Evolutionary conservation across 73 alveolate genomes (phyloP), one percentile per base, ranked within the genome.

Genomic region (Paraurostyla sp.): DNA sequence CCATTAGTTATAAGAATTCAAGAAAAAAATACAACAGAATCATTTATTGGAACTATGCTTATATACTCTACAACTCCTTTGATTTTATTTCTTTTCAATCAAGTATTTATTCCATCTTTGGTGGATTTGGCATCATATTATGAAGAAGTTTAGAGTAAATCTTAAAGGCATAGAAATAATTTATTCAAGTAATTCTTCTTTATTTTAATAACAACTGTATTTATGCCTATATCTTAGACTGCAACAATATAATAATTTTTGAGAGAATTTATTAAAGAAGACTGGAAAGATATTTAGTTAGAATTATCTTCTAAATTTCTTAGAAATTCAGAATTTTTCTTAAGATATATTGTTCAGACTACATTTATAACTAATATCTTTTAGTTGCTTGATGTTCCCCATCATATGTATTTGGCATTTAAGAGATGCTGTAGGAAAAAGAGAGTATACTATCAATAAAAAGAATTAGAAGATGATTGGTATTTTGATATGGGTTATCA

Each of bases 401-500:
- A 95, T 56, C 82, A 88, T 49, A 78, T 92, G 43, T 76, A 76
- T 22, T 25, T 57, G 18, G 6, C 18, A 0, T 48, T 40, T 23
- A 27, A 0, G 20, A 73, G 86, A 45, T 73, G 68, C 50, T 73
- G 43, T 45, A 45, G 23, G 38, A 33, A 18, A 16, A 94, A 82
- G 82, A 91, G 88, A 91, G 40, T 18, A 11, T 22, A 29, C 46
- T 33, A 46, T 23, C 30, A 40, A 23, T 2, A 59, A 6, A 36
- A 56, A 22, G 81, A 22, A 0, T 54, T 18, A 22, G 16, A 63
- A 30, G 86, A 83, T 27, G 56, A 83, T 65, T 83, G 86, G 82
- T 95, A 89, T 80, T 95, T 95, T 73, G 98, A 95, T 84, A 76
- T 93, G 43, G 97, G 97, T 27, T 95, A 95, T 91, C 92, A 93